Percentiles rank a stretch among this genome's conserved stretches.
Evolutionary conservation across 495 filamentous ascomycete genomes (phyloP).

Genomic region (Aspergillus sclerotiicarbonarius): DNA sequence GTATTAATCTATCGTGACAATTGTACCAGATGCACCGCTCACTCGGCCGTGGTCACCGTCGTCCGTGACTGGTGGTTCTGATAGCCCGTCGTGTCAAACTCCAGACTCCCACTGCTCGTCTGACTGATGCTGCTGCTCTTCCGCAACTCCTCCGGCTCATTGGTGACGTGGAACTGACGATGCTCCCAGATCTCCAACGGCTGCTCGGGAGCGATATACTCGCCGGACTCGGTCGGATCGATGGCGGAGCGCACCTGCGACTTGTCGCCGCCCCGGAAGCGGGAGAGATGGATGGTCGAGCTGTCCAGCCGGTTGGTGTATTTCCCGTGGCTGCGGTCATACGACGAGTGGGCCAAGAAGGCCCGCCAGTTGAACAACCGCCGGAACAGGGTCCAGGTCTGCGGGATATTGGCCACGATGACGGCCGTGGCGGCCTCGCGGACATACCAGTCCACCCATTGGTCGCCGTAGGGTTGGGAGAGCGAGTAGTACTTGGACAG

Average conservation of each 20-base stretch:
- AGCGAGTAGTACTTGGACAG: conserved; percentile 61
- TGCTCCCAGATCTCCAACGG: conserved; percentile 24
- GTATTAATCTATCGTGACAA: no score
- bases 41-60: background rate
- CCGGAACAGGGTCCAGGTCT: conserved; percentile 51
- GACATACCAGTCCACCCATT: conserved; percentile 58
- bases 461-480: conserved; percentile 41
- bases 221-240: conserved; percentile 11
- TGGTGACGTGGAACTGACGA: conserved; percentile 20
- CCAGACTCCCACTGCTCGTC: conserved; percentile 11
- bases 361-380: conserved; percentile 35
- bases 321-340: conserved; percentile 10
- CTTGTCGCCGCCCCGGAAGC: conserved; percentile 9
- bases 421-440: conserved; percentile 56
- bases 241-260: conserved; percentile 6
- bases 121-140: conserved; percentile 5
- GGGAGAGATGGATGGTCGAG: conserved; percentile 12
- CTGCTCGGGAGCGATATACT: conserved; percentile 7
- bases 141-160: conserved; percentile 12
- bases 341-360: conserved; percentile 13
- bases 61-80: background rate
- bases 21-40: no score
- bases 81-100: conserved; percentile 1
- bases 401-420: conserved; percentile 55
- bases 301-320: conserved; percentile 10